phyloP scores from a whole-genome alignment of 257 asterid species.

The Solanum piurae region DNA sequence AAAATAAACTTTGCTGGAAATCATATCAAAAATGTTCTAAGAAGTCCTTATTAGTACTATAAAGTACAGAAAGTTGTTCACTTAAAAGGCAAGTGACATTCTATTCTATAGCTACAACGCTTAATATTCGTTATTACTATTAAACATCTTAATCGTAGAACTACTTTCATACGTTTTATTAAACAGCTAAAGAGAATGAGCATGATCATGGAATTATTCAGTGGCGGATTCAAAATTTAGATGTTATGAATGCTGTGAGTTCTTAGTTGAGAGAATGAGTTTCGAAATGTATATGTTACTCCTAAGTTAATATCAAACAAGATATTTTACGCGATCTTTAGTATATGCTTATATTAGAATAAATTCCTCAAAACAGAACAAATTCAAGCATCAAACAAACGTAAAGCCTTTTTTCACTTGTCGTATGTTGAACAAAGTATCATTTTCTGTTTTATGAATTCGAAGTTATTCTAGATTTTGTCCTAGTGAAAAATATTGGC shows the following conservation, averaged over 20 bases:
- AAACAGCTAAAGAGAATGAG: neutral
- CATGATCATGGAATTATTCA: neutral
- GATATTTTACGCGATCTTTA: neutral
- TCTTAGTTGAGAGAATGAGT: neutral
- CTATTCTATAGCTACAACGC: neutral
- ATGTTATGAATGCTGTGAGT: neutral
- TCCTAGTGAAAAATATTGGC: neutral
- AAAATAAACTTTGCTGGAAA: neutral
- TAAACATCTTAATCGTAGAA: neutral
- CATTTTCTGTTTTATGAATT: neutral
- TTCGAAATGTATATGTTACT: neutral
- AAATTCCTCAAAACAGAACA: neutral
- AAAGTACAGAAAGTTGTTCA: neutral
- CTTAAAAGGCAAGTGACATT: neutral
- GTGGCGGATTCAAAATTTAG: neutral
- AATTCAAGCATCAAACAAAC: neutral
- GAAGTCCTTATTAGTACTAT: neutral
- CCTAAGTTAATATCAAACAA: neutral
- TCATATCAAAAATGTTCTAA: neutral
- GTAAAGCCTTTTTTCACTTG: neutral
- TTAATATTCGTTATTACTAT: neutral
- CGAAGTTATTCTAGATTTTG: neutral
- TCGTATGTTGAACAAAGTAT: neutral
- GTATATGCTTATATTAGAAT: neutral
- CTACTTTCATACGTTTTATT: neutral